Conservation (phyloP, 2,329 filamentous ascomycete species). For the Colletotrichum sp. region DNA sequence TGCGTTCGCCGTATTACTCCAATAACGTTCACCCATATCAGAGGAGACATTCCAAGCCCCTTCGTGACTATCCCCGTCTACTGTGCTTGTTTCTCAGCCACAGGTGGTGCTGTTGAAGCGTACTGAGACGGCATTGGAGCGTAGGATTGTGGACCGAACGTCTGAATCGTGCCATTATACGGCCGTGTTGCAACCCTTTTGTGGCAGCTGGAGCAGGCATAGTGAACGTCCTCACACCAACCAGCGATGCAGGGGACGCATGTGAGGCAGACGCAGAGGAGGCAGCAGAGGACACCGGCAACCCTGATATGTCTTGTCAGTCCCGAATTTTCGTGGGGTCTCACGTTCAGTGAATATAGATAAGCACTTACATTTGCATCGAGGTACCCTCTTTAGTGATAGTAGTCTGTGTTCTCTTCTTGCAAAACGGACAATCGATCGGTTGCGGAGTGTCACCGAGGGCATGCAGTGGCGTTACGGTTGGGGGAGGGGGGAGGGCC, state of each 20-base stretch:
- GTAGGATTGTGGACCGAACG: conserved; percentile 24
- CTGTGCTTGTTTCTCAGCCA: background rate
- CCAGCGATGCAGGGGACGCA: conserved; percentile 34
- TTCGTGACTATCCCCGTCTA: background rate
- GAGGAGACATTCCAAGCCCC: background rate
- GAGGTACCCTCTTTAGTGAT: conserved; percentile 27
- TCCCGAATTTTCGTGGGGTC: background rate
- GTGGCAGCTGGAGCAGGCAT: conserved; percentile 32
- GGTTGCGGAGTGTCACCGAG: conserved; percentile 28
- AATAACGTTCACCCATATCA: background rate
- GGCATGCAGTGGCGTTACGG: conserved; percentile 25
- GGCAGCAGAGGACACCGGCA: conserved; percentile 32
- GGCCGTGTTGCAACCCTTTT: conserved; percentile 30
- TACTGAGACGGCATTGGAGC: background rate
- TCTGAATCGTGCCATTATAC: conserved; percentile 24
- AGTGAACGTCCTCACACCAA: conserved; percentile 36
- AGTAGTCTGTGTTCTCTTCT: conserved; percentile 25
- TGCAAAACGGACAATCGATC: conserved; percentile 36
- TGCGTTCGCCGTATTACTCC: background rate
- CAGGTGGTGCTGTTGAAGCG: background rate
- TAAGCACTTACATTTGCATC: background rate
- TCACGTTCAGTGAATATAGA: background rate
- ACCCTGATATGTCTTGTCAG: conserved; percentile 23
- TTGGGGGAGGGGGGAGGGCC: background rate
- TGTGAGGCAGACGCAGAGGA: conserved; percentile 35